Conservation (phyloP, 2,329 filamentous ascomycete genomes). For the Fusarium sp. region DNA sequence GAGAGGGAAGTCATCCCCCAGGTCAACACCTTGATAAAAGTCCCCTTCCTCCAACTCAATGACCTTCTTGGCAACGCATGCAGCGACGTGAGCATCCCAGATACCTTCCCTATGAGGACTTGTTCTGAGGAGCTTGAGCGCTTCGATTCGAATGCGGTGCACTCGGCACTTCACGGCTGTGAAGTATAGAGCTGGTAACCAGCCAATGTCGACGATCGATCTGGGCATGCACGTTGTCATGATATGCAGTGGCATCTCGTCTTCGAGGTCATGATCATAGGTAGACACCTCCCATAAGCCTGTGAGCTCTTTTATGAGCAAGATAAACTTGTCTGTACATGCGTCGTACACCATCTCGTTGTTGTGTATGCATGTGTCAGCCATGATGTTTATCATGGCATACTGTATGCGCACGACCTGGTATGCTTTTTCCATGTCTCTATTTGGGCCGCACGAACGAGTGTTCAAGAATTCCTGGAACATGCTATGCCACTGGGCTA, state of each 20-base stretch:
- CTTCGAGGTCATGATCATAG: slow-evolving; percentile 9
- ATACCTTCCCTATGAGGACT: slow-evolving; percentile 53
- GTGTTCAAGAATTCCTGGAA: slow-evolving; percentile 41
- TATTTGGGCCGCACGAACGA: slow-evolving; percentile 20
- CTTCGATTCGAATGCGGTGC: slow-evolving; percentile 53
- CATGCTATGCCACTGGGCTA: slow-evolving; percentile 39
- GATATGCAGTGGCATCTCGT: slow-evolving; percentile 11
- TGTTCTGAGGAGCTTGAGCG: slow-evolving; percentile 48
- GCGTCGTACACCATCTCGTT: slow-evolving; percentile 54
- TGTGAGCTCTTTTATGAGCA: slow-evolving; percentile 46
- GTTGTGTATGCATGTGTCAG: slow-evolving; percentile 47
- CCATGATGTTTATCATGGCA: slow-evolving; percentile 57
- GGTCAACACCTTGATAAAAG: slow-evolving; percentile 30
- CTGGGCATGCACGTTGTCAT: slow-evolving; percentile 46
- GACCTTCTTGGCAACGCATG: slow-evolving; percentile 50
- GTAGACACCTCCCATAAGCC: slow-evolving; percentile 19
- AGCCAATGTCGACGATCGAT: slow-evolving; percentile 56
- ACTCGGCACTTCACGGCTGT: slow-evolving; percentile 60
- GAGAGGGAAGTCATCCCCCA: slow-evolving; percentile 23
- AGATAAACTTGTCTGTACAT: slow-evolving; percentile 48
- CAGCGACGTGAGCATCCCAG: slow-evolving; percentile 52
- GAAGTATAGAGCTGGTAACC: slow-evolving; percentile 59
- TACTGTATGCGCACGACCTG: slow-evolving; percentile 54
- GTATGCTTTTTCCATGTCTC: slow-evolving; percentile 35
- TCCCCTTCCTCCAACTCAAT: slow-evolving; percentile 53